Conservation (phyloP, 371 early-diverging fungal species). For the Fennellomyces sp. region DNA sequence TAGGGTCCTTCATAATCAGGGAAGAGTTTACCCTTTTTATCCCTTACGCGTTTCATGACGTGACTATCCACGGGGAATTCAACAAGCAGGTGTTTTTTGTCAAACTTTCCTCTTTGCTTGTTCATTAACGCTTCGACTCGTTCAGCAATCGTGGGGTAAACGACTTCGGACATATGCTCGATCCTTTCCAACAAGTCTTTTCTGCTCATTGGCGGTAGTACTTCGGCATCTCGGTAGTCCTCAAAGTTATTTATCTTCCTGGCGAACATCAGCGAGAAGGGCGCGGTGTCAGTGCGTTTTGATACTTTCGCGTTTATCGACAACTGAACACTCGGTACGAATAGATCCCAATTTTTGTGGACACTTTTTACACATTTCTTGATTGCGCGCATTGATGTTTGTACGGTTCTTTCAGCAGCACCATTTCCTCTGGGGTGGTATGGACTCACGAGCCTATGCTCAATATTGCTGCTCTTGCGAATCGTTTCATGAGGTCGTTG, state of each 20-base stretch:
- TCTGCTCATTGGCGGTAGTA: not conserved
- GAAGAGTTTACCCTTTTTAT: not conserved
- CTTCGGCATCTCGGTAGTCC: conserved; percentile 8
- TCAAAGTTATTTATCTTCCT: conserved; percentile 15
- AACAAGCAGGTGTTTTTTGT: conserved; percentile 8
- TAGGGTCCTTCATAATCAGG: conserved; percentile 18
- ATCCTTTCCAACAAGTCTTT: conserved; percentile 14
- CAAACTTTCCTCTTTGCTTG: conserved; percentile 9
- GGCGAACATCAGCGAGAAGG: conserved; percentile 15
- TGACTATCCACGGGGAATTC: not conserved
- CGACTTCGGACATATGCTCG: conserved; percentile 15
- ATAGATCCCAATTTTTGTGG: conserved; percentile 20
- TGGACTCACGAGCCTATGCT: conserved; percentile 1
- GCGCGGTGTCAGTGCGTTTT: not conserved
- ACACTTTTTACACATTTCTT: conserved; percentile 13
- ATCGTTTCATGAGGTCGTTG: conserved; percentile 12
- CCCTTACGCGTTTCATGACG: conserved; percentile 16
- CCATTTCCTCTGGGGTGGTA: conserved; percentile 12
- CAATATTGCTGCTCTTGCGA: not conserved
- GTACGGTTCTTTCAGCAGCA: conserved; percentile 16
- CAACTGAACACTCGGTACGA: conserved; percentile 3
- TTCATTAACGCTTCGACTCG: conserved; percentile 5
- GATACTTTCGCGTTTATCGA: conserved; percentile 6
- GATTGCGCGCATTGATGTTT: conserved; percentile 14
- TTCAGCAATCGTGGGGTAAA: conserved; percentile 24